These are phyloP conservation scores for Dendrobium officinale DNA, from an alignment of 106 monocot genomes.

Conservation along the genomic window DNA sequence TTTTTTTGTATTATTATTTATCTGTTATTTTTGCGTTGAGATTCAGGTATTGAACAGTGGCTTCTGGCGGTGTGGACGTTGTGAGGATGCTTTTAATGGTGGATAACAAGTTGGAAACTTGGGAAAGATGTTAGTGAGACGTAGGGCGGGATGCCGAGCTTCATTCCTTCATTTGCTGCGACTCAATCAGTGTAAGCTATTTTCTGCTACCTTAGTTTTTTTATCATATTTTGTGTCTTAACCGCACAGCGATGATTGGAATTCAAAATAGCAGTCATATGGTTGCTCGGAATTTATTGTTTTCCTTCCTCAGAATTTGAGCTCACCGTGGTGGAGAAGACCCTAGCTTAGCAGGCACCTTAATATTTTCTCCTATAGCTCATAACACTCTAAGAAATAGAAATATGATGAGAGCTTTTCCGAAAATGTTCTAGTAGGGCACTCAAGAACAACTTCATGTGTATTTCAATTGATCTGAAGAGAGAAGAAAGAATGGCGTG, in stretches of 20 bases:
- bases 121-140: constrained; percentile 4
- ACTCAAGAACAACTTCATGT: neutral
- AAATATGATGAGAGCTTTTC: neutral
- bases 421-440: neutral
- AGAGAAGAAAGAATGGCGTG: neutral
- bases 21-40: neutral
- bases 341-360: neutral
- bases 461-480: neutral
- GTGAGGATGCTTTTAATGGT: neutral
- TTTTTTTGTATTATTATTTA: neutral
- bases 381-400: neutral
- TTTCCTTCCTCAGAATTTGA: neutral
- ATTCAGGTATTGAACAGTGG: neutral
- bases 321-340: neutral
- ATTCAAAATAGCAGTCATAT: neutral
- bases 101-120: neutral
- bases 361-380: neutral
- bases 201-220: neutral
- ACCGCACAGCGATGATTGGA: neutral
- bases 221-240: neutral
- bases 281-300: neutral
- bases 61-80: neutral
- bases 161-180: constrained; percentile 1
- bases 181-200: neutral
- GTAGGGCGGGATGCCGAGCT: constrained; percentile 2